These are phyloP conservation scores for Pleurotus pulmonarius DNA, from an alignment of 768 basidiomycete species.

Conservation along the genomic window DNA sequence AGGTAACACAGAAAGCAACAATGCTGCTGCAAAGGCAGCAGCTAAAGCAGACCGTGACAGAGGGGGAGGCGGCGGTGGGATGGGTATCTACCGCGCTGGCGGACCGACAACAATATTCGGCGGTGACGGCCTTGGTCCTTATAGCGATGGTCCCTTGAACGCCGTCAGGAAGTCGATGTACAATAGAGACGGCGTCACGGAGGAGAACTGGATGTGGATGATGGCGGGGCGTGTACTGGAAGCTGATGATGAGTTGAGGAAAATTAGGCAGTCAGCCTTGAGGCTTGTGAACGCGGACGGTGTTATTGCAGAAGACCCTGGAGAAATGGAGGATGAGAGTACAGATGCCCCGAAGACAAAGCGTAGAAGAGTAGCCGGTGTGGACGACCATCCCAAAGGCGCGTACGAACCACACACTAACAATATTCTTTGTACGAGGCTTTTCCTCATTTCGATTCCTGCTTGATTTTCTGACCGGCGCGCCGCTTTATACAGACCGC, in stretches of 20 bases:
- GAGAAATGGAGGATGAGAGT: constrained; percentile 21
- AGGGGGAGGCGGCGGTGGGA: constrained; percentile 42
- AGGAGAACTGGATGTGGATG: constrained; percentile 91
- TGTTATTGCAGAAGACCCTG: constrained; percentile 19
- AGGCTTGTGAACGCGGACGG: constrained; percentile 44
- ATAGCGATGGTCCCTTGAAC: constrained; percentile 82
- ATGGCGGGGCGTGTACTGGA: constrained; percentile 65
- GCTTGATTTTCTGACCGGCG: constrained; percentile 6
- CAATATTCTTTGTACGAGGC: constrained; percentile 63
- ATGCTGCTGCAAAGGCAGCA: constrained; percentile 20
- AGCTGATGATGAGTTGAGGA: constrained; percentile 60
- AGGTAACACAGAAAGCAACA: constrained; percentile 31
- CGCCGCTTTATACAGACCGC: constrained; percentile 48
- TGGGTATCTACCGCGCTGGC: constrained; percentile 85
- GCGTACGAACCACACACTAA: constrained; percentile 83
- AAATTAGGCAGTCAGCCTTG: constrained; percentile 51
- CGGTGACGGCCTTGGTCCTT: constrained; percentile 79
- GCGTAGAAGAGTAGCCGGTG: constrained; percentile 20
- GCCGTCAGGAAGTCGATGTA: constrained; percentile 79
- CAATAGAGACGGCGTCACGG: constrained; percentile 74
- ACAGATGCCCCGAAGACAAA: constrained; percentile 17
- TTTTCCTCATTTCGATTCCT: neutral
- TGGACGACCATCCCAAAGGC: constrained; percentile 47
- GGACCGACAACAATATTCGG: constrained; percentile 94
- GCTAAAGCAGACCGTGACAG: constrained; percentile 45